Evolutionary conservation across 2,329 filamentous ascomycete species (phyloP).

Genomic region (Ophiosphaerella herpotricha): DNA sequence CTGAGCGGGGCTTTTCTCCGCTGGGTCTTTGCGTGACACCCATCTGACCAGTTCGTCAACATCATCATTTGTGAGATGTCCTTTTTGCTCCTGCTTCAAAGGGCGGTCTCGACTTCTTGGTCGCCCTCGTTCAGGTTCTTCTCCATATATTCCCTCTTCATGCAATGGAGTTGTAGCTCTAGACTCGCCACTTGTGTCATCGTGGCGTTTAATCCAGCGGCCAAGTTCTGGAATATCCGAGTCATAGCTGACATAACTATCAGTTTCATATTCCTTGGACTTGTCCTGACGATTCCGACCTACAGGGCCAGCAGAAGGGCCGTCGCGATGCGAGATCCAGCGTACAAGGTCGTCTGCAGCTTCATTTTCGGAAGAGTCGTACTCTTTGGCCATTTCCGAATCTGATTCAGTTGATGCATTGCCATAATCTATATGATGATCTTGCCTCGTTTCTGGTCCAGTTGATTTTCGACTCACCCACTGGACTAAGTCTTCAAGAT

Average conservation of each 20-base stretch:
- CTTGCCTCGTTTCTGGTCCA: constrained; percentile 2
- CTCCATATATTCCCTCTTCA: neutral
- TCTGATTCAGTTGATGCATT: constrained; percentile 39
- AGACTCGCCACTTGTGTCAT: constrained; percentile 32
- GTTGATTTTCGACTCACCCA: constrained; percentile 27
- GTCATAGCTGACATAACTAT: constrained; percentile 12
- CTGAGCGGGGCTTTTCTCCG: constrained; percentile 5
- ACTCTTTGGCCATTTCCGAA: constrained; percentile 15
- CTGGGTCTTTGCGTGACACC: constrained; percentile 24
- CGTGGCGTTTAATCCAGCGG: constrained; percentile 24
- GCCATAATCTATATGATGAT: constrained; percentile 20
- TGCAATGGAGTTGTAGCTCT: constrained; percentile 5
- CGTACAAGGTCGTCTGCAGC: constrained; percentile 29
- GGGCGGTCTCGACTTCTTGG: constrained; percentile 12
- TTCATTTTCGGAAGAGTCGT: constrained; percentile 20
- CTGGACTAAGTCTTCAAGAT: constrained; percentile 39
- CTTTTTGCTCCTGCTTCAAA: constrained; percentile 4
- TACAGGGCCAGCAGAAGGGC: constrained; percentile 26
- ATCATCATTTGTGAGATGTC: constrained; percentile 23
- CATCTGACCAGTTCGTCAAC: constrained; percentile 33
- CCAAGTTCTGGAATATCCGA: constrained; percentile 30
- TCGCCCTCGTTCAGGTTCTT: constrained; percentile 13
- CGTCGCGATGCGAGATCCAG: constrained; percentile 29
- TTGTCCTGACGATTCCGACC: constrained; percentile 10
- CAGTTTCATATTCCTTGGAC: constrained; percentile 9